Evolutionary conservation across 768 basidiomycete species (phyloP), one percentile per base, ranked within the genome.

Genomic region (Tylopilus plumbeoviolaceoides): DNA sequence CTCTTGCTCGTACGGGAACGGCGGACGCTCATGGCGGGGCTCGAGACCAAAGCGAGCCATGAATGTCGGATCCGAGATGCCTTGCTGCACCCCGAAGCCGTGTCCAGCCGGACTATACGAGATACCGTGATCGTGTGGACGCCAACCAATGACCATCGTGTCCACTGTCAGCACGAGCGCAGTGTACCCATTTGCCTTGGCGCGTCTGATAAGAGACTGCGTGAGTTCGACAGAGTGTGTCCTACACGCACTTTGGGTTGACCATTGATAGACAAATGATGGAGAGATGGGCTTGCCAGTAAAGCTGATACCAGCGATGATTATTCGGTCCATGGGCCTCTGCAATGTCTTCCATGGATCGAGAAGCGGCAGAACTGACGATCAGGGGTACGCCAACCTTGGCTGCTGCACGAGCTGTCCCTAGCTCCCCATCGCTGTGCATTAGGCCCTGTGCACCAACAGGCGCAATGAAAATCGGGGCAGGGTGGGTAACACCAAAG

Each of bases 391-490:
- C 71, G 7, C 71, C 73, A n/a, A 81, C 67, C 33, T 70, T 72
- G 2, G 56, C 70, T 5, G 78, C 80, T 9, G 76, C 78, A 27
- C 66, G 20, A 5, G 20, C 39, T 10, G 20, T 8, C 12, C 7
- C 39, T 2, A 40, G 60, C 57, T 82, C 81, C 7, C 71, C 79
- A 14, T 58, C 55, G 0, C 68, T 70, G 17, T 72, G 68, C 62
- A 80, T 78, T 15, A 82, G 61, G 53, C 74, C 77, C 59, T 80
- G 81, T 54, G 81, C 77, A 3, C 83, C 81, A 40, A 84, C 75
- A 0, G 82, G 81, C 0, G 79, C 81, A 52, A 84, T 73, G 20
- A 78, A 65, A 36, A 83, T 69, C 0, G 83, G 82, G 30, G 66
- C 43, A 18, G 59, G 62, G 44, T 76, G 31, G 54, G 69, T 60